Evolutionary conservation across 805 yeast species (phyloP).

Genomic region (Danielozyma ontarioensis): DNA sequence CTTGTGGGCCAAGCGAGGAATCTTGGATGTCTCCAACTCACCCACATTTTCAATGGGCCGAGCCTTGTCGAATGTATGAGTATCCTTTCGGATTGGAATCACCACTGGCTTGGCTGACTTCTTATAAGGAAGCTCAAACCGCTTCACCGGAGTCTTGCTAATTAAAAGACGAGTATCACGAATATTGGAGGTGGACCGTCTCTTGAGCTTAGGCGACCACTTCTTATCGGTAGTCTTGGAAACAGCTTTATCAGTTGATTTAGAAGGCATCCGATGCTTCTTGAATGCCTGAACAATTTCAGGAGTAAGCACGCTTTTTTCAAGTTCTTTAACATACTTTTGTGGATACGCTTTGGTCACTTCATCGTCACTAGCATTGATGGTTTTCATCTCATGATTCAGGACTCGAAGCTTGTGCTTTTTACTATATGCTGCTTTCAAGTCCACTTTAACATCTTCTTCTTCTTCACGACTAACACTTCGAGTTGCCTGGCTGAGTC

Average conservation of each 20-base stretch:
- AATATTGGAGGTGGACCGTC: no score
- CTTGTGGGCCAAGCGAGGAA: conserved; percentile 61
- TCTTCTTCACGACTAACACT: no score
- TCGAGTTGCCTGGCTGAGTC: no score
- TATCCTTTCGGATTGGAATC: neutral
- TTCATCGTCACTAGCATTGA: neutral
- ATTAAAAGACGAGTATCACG: neutral
- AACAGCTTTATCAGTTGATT: no score
- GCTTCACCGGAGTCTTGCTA: neutral
- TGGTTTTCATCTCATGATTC: neutral
- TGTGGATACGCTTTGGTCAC: neutral
- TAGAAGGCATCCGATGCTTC: no score
- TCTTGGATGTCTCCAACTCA: conserved; percentile 15
- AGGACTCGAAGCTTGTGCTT: neutral
- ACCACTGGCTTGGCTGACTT: neutral
- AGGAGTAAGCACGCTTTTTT: no score
- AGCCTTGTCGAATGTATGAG: neutral
- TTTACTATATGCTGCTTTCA: neutral
- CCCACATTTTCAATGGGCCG: conserved; percentile 11
- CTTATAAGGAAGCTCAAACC: neutral
- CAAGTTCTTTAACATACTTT: no score
- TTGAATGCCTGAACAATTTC: no score
- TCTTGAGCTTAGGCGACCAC: no score
- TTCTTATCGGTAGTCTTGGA: no score
- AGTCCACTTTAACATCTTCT: neutral